Evolutionary conservation across 306 rosid species (phyloP).

Genomic region (Acacia confusa): DNA sequence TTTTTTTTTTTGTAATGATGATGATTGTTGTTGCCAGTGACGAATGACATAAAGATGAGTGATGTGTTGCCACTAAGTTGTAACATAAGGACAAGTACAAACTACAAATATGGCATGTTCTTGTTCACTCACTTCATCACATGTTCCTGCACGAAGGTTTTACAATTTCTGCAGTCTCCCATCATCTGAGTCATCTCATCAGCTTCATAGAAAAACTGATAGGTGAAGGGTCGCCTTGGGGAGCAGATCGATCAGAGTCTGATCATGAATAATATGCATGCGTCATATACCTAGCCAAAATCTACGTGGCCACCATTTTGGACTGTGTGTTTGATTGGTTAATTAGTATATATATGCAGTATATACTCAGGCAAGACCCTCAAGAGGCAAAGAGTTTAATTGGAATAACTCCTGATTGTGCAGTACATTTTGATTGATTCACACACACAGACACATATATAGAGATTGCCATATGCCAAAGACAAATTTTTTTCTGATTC

Average conservation of each 20-base stretch:
- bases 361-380: neutral
- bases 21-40: slow-evolving; percentile 29
- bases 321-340: slow-evolving; percentile 30
- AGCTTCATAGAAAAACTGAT: slow-evolving; percentile 21
- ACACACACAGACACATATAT: neutral
- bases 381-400: slow-evolving; percentile 30
- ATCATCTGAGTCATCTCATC: slow-evolving; percentile 8
- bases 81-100: slow-evolving; percentile 35
- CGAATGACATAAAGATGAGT: slow-evolving; percentile 42
- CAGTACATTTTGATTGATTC: neutral
- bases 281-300: slow-evolving; percentile 32
- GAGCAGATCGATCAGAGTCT: slow-evolving; percentile 9
- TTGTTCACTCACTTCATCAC: slow-evolving; percentile 10
- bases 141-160: slow-evolving; percentile 43
- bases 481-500: neutral
- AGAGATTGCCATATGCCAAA: neutral
- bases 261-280: slow-evolving; percentile 1
- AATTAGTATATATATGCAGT: neutral
- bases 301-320: slow-evolving; percentile 36
- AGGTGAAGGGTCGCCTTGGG: slow-evolving; percentile 33
- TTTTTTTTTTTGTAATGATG: slow-evolving; percentile 26
- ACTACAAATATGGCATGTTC: slow-evolving; percentile 43
- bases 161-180: slow-evolving; percentile 29
- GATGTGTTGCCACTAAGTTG: slow-evolving; percentile 27
- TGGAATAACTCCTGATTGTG: slow-evolving; percentile 10